phyloP scores from a whole-genome alignment of 2,329 filamentous ascomycete genomes.

The Aureobasidium sp. region DNA sequence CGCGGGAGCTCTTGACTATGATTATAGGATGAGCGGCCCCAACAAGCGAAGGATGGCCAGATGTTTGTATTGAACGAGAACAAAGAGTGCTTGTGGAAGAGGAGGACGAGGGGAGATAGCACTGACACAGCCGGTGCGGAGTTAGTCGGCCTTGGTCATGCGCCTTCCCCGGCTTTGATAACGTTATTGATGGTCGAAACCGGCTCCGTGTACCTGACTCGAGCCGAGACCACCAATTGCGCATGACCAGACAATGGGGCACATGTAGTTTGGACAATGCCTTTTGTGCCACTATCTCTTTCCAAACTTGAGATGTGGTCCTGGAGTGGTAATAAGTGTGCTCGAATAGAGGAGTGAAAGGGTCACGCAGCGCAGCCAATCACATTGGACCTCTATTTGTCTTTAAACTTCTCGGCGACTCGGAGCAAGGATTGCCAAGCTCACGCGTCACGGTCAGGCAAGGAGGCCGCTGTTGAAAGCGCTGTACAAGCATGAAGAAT shows the following conservation, averaged over 20 bases:
- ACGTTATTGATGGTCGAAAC: constrained; percentile 1
- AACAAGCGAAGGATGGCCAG: neutral
- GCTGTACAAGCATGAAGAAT: constrained; percentile 1
- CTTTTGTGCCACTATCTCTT: neutral
- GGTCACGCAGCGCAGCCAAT: neutral
- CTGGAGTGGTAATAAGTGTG: neutral
- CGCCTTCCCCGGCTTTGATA: neutral
- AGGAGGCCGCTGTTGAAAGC: neutral
- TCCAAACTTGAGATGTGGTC: neutral
- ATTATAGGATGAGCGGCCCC: neutral
- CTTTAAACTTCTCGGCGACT: neutral
- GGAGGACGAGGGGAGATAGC: neutral
- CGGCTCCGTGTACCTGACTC: constrained; percentile 3
- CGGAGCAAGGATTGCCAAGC: constrained; percentile 6
- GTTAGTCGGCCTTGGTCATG: constrained; percentile 9
- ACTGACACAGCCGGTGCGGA: constrained; percentile 5
- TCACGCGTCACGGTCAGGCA: neutral
- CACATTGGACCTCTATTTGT: neutral
- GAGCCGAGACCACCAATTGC: neutral
- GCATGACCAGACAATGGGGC: neutral
- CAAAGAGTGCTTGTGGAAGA: neutral
- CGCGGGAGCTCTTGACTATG: neutral
- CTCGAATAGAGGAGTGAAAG: neutral
- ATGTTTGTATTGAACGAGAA: neutral
- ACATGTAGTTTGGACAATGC: neutral